Evolutionary conservation across 495 filamentous ascomycete genomes (phyloP).

Genomic region (Amniculicola lignicola): DNA sequence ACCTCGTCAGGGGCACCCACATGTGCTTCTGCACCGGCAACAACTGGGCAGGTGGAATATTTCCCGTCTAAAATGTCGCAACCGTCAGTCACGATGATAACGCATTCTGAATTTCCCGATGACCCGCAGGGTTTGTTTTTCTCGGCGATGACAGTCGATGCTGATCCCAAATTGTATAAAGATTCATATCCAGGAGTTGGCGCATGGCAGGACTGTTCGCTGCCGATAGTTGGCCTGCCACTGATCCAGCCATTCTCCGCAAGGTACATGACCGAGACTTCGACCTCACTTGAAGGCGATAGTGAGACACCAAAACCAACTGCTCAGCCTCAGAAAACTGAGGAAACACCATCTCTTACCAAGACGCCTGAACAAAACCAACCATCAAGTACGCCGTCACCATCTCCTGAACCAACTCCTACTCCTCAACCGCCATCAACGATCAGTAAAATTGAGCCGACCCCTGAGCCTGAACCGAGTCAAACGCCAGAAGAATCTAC

Average conservation of each 20-base stretch:
- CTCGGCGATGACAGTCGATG: not conserved
- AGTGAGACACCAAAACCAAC: not conserved
- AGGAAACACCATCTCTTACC: too few species aligned
- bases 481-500: too few species aligned
- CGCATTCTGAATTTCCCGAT: not conserved
- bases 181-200: not conserved
- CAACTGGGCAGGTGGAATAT: too few species aligned
- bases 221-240: not conserved
- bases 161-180: not conserved
- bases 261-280: not conserved
- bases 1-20: not conserved
- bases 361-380: too few species aligned
- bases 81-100: not conserved
- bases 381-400: too few species aligned
- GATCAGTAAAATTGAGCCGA: too few species aligned
- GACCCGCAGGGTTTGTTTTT: not conserved
- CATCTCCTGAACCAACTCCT: too few species aligned
- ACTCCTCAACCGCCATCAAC: too few species aligned
- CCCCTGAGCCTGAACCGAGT: too few species aligned
- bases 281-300: not conserved
- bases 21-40: too few species aligned
- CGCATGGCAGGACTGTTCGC: not conserved
- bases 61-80: not conserved
- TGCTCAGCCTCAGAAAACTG: too few species aligned
- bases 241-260: not conserved